Evolutionary conservation across 306 rosid genomes (phyloP), one percentile per base, ranked within the genome.

Genomic region (Senna siamea): DNA sequence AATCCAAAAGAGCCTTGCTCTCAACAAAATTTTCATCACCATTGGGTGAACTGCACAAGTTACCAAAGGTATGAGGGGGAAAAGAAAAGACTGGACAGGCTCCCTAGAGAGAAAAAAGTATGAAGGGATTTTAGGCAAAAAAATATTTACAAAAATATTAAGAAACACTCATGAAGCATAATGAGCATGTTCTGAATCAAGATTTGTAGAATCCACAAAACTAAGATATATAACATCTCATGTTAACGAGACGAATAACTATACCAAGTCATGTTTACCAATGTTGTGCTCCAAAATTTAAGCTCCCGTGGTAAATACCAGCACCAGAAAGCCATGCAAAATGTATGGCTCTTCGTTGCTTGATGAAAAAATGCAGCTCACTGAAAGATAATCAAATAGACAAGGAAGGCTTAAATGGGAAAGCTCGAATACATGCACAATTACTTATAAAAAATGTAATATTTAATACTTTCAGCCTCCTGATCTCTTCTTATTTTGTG

Each of bases 261-360:
- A 65, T 35, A 34, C 67, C 53, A 73, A 64, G 44, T 14, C 65
- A 68, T 75, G 11, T 40, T 79, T 81, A 93, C 98, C 97, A 85
- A 53, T 86, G 86, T 32, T 89, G 96, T 47, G 89, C 86, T 70
- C 98, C 98, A 83, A 94, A 94, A 69, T 94, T 94, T 76, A 94
- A 85, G 83, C 89, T 83, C 62, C 97, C 98, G 17, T 94, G 90
- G 88, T 94, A 94, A 66, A 91, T 91, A 66, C 98, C 98, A 81
- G 97, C 97, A 74, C 97, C 98, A 80, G 96, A 94, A 77, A 94
- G 98, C 98, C 98, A 94, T 62, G 97, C 97, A 87, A 94, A 94
- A 88, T 94, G 97, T 23, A 85, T 76, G 26, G 98, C 97, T 88
- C 98, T 87, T 81, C 97, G 86, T 87, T 94, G 98, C 86, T 94